phyloP scores from a whole-genome alignment of 257 asterid genomes.

The Ilex asprella region DNA sequence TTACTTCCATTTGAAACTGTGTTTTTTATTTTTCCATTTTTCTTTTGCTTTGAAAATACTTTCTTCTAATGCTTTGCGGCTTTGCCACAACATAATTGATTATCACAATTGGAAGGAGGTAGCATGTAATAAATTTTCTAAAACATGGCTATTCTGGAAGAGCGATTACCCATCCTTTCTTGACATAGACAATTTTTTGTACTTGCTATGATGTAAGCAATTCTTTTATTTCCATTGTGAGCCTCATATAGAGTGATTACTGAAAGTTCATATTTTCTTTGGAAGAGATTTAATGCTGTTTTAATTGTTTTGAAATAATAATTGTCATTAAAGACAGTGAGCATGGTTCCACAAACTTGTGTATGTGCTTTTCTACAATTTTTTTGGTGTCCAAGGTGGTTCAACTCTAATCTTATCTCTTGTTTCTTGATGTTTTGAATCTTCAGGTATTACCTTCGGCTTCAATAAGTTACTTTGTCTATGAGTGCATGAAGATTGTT shows the following conservation, averaged over 20 bases:
- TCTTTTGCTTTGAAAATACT: not conserved
- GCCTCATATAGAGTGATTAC: not conserved
- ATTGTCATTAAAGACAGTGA: not conserved
- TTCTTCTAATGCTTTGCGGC: not conserved
- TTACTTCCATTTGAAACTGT: too few relatives aligned
- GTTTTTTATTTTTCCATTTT: too few relatives aligned
- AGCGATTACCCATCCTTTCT: not conserved
- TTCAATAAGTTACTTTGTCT: slow-evolving; percentile 81
- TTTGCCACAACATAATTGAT: not conserved
- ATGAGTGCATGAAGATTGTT: slow-evolving; percentile 91
- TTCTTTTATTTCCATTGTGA: too few relatives aligned
- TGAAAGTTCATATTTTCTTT: not conserved
- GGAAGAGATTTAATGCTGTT: not conserved
- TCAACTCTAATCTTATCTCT: slow-evolving; percentile 2
- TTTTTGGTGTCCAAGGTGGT: too few relatives aligned
- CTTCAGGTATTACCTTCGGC: slow-evolving; percentile 97
- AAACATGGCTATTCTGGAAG: not conserved
- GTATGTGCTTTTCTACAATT: not conserved
- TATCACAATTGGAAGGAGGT: too few relatives aligned
- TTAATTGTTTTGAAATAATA: too few relatives aligned
- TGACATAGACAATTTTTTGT: not conserved
- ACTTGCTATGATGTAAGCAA: not conserved
- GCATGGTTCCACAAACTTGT: not conserved
- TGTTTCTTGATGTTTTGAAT: slow-evolving; percentile 4
- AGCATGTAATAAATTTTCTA: not conserved